Evolutionary conservation across 2,329 filamentous ascomycete genomes (phyloP).

Genomic region (Cercospora beticola): DNA sequence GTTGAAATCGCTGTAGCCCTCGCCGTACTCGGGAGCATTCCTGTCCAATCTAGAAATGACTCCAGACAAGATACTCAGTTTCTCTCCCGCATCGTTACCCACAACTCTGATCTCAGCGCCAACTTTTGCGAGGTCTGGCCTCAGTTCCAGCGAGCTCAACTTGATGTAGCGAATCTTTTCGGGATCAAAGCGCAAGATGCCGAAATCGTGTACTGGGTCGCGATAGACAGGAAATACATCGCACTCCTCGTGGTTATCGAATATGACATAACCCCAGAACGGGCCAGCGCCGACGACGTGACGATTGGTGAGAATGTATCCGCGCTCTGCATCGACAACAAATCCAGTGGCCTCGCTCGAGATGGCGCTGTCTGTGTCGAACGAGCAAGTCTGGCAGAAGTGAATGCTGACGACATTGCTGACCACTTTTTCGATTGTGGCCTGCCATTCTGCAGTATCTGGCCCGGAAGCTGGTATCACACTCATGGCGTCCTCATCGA

Average conservation of each 20-base stretch:
- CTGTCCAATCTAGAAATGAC: conserved; percentile 94
- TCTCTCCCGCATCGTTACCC: conserved; percentile 97
- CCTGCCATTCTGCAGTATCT: conserved; percentile 88
- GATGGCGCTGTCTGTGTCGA: conserved; percentile 93
- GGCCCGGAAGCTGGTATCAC: conserved; percentile 49
- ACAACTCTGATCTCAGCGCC: conserved; percentile 95
- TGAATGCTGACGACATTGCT: conserved; percentile 97
- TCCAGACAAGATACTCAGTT: conserved; percentile 94
- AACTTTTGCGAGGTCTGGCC: conserved; percentile 82
- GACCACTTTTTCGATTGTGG: conserved; percentile 90
- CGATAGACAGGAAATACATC: conserved; percentile 96
- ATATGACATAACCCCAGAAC: conserved; percentile 97
- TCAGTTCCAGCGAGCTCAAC: conserved; percentile 72
- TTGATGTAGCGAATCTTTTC: conserved; percentile 97
- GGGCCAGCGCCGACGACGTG: conserved; percentile 94
- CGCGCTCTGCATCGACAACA: conserved; percentile 90
- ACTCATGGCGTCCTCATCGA: conserved; percentile 45
- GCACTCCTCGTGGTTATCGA: conserved; percentile 96
- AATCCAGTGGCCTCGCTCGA: conserved; percentile 97
- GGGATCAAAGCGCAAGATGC: conserved; percentile 93
- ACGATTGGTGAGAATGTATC: conserved; percentile 60
- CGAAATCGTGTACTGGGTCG: conserved; percentile 97
- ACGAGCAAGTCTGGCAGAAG: conserved; percentile 96
- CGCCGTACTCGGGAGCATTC: conserved; percentile 96
- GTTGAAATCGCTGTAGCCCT: conserved; percentile 97